These are phyloP conservation scores for Balamuthia mandrillaris DNA, from an alignment of 208 protist species.

Conservation along the genomic window DNA sequence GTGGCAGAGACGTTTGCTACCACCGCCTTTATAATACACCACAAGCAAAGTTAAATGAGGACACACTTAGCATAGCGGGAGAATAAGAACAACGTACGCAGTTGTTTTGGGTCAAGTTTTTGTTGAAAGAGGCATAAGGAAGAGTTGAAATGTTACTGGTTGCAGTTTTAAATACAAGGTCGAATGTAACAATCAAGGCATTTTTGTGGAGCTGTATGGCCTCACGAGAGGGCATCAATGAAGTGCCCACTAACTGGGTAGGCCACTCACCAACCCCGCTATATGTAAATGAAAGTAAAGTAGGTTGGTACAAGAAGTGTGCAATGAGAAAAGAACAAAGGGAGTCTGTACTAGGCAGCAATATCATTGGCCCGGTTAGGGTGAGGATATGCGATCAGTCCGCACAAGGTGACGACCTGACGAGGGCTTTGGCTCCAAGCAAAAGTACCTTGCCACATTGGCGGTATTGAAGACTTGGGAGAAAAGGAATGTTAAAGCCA, in stretches of 20 bases:
- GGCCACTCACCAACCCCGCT: background rate
- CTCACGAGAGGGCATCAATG: background rate
- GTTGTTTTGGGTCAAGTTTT: too few species aligned
- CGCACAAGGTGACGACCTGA: background rate
- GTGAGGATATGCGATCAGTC: background rate
- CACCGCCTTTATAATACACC: too few species aligned
- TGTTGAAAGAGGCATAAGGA: too few species aligned
- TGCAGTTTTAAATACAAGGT: too few species aligned
- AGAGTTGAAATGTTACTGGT: too few species aligned
- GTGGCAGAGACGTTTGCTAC: too few species aligned
- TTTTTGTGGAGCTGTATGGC: background rate
- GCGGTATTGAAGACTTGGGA: background rate
- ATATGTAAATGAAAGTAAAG: background rate
- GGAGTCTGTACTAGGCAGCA: background rate
- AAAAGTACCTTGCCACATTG: slow-evolving; percentile 2
- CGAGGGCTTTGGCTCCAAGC: background rate
- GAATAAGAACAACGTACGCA: too few species aligned
- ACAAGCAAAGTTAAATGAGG: too few species aligned
- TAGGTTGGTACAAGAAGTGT: background rate
- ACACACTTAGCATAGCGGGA: too few species aligned
- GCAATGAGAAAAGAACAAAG: background rate
- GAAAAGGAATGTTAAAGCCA: background rate
- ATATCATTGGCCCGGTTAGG: background rate
- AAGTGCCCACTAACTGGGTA: background rate
- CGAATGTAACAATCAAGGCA: background rate